These are phyloP conservation scores for Dalechampia spathulata DNA, from an alignment of 441 rosid species.

Conservation along the genomic window DNA sequence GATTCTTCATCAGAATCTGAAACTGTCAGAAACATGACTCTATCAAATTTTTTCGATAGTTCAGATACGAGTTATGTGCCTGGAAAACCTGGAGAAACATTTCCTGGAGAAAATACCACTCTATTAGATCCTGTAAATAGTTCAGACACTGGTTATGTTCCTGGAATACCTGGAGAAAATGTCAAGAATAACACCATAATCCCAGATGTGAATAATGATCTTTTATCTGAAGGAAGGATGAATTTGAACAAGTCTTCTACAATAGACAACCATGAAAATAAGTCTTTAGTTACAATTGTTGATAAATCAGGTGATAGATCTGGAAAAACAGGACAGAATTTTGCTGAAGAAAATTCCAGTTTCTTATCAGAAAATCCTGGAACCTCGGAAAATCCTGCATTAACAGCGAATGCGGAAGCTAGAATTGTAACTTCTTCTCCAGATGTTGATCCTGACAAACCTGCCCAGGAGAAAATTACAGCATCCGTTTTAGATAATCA, in stretches of 20 bases:
- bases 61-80: no score
- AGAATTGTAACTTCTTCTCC: conserved; percentile 5
- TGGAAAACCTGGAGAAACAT: no score
- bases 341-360: no score
- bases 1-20: conserved; percentile 7
- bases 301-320: conserved; percentile 6
- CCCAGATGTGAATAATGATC: conserved; percentile 17
- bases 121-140: no score
- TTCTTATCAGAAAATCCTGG: conserved; percentile 16
- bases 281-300: conserved; percentile 17
- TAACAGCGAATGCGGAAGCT: conserved; percentile 3
- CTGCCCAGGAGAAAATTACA: no score
- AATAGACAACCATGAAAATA: conserved; percentile 8
- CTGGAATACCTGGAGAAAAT: neutral
- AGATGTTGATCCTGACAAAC: no score
- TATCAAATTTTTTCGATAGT: conserved; percentile 4
- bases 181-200: neutral
- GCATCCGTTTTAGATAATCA: conserved; percentile 11
- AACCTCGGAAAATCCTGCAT: conserved; percentile 10
- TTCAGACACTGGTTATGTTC: conserved; percentile 6
- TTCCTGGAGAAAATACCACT: no score
- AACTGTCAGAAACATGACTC: conserved; percentile 1
- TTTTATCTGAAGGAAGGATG: conserved; percentile 11
- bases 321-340: conserved; percentile 6
- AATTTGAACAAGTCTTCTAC: conserved; percentile 13